Percentiles rank a stretch among this genome's conserved stretches.
phyloP scores from a whole-genome alignment of 352 stramenopile species.

The Phytopythium vexans region DNA sequence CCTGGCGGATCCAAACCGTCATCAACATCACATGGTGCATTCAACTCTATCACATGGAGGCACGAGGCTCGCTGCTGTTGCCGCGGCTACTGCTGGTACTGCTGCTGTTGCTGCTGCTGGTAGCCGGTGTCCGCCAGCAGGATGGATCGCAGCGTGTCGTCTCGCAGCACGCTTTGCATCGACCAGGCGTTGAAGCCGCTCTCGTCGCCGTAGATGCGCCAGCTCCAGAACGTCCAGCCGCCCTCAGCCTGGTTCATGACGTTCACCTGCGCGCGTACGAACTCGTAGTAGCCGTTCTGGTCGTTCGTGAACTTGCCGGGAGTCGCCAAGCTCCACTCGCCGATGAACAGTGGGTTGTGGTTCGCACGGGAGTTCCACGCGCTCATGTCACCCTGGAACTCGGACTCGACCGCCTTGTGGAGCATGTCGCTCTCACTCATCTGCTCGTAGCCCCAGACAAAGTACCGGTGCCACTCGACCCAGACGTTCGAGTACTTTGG shows the following conservation, averaged over 20 bases:
- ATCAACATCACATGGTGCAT: too few relatives aligned
- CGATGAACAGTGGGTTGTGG: constrained; percentile 44
- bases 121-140: constrained; percentile 7
- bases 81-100: too few relatives aligned
- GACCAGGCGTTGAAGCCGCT: constrained; percentile 59
- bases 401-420: constrained; percentile 29
- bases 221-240: constrained; percentile 76
- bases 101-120: too few relatives aligned
- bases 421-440: constrained; percentile 48
- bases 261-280: constrained; percentile 43
- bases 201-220: constrained; percentile 60
- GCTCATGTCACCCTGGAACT: constrained; percentile 35
- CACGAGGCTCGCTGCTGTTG: too few relatives aligned
- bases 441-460: constrained; percentile 76
- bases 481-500: constrained; percentile 69
- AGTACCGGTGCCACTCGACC: constrained; percentile 84
- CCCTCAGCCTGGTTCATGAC: constrained; percentile 48
- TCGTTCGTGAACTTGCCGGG: constrained; percentile 48
- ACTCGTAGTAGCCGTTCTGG: constrained; percentile 44
- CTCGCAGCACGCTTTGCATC: constrained; percentile 53
- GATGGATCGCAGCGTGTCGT: constrained; percentile 26
- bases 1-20: too few relatives aligned
- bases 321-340: constrained; percentile 46
- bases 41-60: too few relatives aligned
- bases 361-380: constrained; percentile 34